Percentiles rank a stretch among this genome's conserved stretches.
phyloP scores from a whole-genome alignment of 2,329 filamentous ascomycete species.

The Nakataea oryzae region DNA sequence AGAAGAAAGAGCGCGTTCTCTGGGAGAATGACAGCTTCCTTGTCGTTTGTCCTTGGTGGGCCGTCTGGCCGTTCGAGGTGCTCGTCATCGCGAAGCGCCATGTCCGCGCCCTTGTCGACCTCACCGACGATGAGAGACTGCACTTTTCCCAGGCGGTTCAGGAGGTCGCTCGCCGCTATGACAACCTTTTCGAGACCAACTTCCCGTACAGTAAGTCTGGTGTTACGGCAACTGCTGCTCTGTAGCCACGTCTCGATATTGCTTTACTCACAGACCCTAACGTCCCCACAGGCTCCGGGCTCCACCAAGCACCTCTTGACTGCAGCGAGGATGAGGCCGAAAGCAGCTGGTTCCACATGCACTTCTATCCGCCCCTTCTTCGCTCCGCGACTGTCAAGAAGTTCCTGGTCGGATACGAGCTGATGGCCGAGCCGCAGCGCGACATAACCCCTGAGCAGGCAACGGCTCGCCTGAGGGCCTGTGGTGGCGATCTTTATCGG shows the following conservation, averaged over 20 bases:
- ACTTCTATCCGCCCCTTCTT: slow-evolving; percentile 92
- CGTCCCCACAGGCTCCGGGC: slow-evolving; percentile 58
- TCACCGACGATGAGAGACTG: slow-evolving; percentile 58
- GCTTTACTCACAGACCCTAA: background rate
- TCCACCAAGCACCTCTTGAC: slow-evolving; percentile 87
- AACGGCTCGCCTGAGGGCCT: slow-evolving; percentile 62
- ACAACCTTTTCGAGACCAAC: slow-evolving; percentile 92
- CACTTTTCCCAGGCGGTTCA: slow-evolving; percentile 76
- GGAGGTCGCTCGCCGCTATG: slow-evolving; percentile 83
- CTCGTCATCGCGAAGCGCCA: slow-evolving; percentile 81
- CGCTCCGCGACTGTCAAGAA: slow-evolving; percentile 90
- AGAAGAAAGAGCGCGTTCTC: slow-evolving; percentile 76
- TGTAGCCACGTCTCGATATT: background rate
- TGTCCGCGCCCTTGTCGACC: slow-evolving; percentile 74
- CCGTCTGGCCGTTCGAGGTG: slow-evolving; percentile 92
- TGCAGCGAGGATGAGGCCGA: slow-evolving; percentile 77
- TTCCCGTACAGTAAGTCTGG: slow-evolving; percentile 75
- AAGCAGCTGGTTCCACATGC: slow-evolving; percentile 85
- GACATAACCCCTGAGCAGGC: slow-evolving; percentile 98
- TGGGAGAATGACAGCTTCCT: slow-evolving; percentile 81
- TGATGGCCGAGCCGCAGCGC: slow-evolving; percentile 94
- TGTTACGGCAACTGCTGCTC: background rate
- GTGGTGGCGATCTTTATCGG: slow-evolving; percentile 76
- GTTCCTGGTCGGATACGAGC: slow-evolving; percentile 92
- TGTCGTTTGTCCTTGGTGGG: slow-evolving; percentile 95